Evolutionary conservation across 1,284 basidiomycete species (phyloP).

Genomic region (Albatrellus sp.): DNA sequence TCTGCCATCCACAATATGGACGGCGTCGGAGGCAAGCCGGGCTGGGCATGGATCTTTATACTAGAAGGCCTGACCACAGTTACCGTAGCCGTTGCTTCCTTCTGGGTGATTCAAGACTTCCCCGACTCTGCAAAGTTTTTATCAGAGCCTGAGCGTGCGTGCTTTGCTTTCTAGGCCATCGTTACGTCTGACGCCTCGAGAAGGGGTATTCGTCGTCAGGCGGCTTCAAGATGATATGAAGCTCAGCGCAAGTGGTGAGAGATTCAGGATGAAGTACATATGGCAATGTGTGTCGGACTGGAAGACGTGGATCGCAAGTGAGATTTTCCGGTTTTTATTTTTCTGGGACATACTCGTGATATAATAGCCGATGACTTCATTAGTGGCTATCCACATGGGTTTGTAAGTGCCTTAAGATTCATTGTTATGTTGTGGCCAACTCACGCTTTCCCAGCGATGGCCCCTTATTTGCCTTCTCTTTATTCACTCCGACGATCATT

Average conservation of each 20-base stretch:
- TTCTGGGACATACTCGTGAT: not conserved
- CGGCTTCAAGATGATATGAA: slow-evolving; percentile 35
- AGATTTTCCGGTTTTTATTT: slow-evolving; percentile 11
- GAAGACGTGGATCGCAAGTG: slow-evolving; percentile 40
- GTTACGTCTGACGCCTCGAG: not conserved
- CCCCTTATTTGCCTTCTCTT: slow-evolving; percentile 40
- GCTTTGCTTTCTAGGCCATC: not conserved
- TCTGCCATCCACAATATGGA: slow-evolving; percentile 61
- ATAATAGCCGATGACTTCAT: not conserved
- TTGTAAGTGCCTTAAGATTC: slow-evolving; percentile 20
- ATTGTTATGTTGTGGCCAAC: not conserved
- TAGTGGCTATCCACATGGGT: slow-evolving; percentile 37
- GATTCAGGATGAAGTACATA: slow-evolving; percentile 30
- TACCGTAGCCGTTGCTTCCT: slow-evolving; percentile 32
- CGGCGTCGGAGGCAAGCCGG: slow-evolving; percentile 48
- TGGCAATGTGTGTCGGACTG: slow-evolving; percentile 35
- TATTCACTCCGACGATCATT: slow-evolving; percentile 45
- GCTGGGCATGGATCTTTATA: slow-evolving; percentile 64
- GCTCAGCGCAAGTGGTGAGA: slow-evolving; percentile 36
- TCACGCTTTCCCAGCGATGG: slow-evolving; percentile 22
- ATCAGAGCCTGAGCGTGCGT: slow-evolving; percentile 30
- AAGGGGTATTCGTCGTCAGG: slow-evolving; percentile 33
- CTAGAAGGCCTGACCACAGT: slow-evolving; percentile 66
- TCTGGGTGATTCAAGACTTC: slow-evolving; percentile 47
- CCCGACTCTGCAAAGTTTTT: slow-evolving; percentile 49